Conservation (phyloP, 768 basidiomycete genomes). For the Trametes gibbosa region DNA sequence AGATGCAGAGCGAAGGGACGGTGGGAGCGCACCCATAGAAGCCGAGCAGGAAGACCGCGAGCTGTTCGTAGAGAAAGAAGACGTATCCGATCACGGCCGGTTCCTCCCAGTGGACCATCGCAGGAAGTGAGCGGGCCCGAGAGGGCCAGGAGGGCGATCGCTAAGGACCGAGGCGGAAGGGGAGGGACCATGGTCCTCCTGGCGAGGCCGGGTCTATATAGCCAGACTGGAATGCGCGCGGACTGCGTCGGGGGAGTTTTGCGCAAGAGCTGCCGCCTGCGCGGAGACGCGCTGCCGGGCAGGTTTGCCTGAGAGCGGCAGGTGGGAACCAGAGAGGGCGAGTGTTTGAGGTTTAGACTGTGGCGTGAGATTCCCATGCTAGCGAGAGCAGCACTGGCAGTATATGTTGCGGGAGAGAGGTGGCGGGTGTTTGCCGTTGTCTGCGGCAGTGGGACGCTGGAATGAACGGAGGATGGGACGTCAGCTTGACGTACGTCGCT, state of each 20-base stretch:
- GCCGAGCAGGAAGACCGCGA: conserved; percentile 16
- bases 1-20: not conserved
- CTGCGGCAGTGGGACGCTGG: not conserved
- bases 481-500: not conserved
- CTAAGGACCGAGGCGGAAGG: not conserved
- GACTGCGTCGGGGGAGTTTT: not conserved
- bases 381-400: no score
- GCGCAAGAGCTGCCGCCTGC: not conserved
- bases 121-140: not conserved
- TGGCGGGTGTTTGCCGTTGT: not conserved
- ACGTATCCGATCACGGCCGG: conserved; percentile 2
- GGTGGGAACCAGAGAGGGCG: not conserved
- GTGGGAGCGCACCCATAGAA: conserved; percentile 12
- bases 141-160: not conserved
- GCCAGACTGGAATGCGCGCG: not conserved
- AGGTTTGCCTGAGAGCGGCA: not conserved
- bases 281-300: not conserved
- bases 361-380: not conserved
- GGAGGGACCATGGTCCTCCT: not conserved
- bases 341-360: not conserved
- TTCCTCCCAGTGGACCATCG: conserved; percentile 16
- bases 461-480: not conserved
- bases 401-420: no score
- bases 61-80: conserved; percentile 8
- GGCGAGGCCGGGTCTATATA: not conserved